Base-by-base conservation (phyloP, 148 eudicot species). In the Fagopyrum homotropicum region DNA sequence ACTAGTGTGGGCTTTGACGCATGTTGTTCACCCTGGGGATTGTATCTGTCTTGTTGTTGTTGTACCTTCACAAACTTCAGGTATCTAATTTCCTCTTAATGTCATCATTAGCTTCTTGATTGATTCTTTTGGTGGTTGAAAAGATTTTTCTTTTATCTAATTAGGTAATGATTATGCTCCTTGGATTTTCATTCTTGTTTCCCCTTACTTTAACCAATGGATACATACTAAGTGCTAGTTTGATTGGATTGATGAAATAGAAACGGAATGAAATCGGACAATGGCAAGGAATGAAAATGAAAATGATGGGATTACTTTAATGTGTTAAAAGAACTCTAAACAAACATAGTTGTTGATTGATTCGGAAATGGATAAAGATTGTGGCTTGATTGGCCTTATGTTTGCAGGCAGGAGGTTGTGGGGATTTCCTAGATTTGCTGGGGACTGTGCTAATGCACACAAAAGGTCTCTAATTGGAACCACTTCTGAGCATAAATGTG, bases 11-110 rank as follows among this genome's bases (percentile, higher is more conserved):
- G 94, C 94, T 55, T 80, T 92, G 75, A 79, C 89, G 71, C 88
- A 89, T 85, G 84, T 92, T 77, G 94, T 81, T 82, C 87, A 90
- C 72, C 89, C 94, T 14, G 94, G 94, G 22, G 87, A 84, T 79
- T 85, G 77, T 55, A 72, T 88, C 79, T 88, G 82, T 84, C 84
- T 92, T 49, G 80, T 92, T 44, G 94, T 92, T 45, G 88, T 92
- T 79, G 81, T 87, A 71, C 81, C 88, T 44, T 78, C 81, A 78
- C 88, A 81, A 50, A 88, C 7, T 81, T 76, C 88, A 76, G 86
- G 97, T 91, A 90, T 77, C 14, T 47, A 40, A 69, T 75, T 63
- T 46, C 22, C 54, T 69, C 9, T 61, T 60, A 15, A 0, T 77
- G 9, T 12, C 56, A 12, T 51, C 56, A 51, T 51, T 51, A 14